Conservation (phyloP, 345 rosid species). For the Gossypioides kirkii region DNA sequence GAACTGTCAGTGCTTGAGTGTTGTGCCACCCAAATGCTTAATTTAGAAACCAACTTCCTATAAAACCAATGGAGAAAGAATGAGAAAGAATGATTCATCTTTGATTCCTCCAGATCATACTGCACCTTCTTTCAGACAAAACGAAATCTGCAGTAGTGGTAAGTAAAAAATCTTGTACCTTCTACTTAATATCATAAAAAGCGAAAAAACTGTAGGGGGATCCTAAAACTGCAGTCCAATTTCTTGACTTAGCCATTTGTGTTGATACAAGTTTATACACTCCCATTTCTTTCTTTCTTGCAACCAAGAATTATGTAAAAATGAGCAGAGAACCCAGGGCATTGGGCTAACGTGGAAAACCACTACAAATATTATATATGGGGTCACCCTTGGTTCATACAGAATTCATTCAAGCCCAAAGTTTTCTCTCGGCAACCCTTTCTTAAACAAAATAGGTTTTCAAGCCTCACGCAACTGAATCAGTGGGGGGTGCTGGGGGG, state of each 20-base stretch:
- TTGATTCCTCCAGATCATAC: neutral
- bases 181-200: neutral
- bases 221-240: neutral
- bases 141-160: neutral
- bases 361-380: too few relatives aligned
- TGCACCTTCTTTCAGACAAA: slow-evolving; percentile 3
- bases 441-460: too few relatives aligned
- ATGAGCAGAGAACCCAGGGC: too few relatives aligned
- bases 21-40: neutral
- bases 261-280: neutral
- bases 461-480: too few relatives aligned
- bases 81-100: neutral
- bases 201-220: neutral
- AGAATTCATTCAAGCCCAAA: too few relatives aligned
- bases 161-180: neutral
- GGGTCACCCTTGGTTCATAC: too few relatives aligned
- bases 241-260: neutral
- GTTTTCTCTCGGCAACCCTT: too few relatives aligned
- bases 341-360: too few relatives aligned
- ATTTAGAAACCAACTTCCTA: neutral
- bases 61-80: neutral
- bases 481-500: too few relatives aligned
- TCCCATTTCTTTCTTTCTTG: too few relatives aligned
- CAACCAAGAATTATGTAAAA: too few relatives aligned
- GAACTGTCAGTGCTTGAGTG: neutral